Conservation (phyloP, 345 rosid species). For the Heritiera fomes region DNA sequence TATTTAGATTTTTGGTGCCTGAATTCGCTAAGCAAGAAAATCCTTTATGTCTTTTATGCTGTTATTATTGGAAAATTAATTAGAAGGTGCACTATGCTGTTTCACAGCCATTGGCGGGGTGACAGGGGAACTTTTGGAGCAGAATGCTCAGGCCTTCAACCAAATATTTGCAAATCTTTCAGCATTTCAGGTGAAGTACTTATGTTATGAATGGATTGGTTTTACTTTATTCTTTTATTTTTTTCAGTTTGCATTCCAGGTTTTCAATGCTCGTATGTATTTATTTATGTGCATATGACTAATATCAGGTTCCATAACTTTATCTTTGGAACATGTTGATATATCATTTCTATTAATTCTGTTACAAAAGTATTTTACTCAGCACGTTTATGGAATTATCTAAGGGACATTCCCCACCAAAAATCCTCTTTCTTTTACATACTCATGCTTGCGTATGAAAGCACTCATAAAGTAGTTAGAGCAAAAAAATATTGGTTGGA, state of each 20-base stretch:
- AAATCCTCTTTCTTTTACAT: not conserved
- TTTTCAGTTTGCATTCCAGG: not conserved
- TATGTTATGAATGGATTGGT: not conserved
- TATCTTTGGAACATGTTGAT: not conserved
- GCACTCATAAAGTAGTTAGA: not conserved
- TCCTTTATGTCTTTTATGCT: not conserved
- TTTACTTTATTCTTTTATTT: not conserved
- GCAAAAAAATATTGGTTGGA: not conserved
- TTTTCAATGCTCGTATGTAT: not conserved
- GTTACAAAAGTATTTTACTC: not conserved
- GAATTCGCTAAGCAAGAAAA: not conserved
- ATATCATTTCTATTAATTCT: not conserved
- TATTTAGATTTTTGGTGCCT: not conserved
- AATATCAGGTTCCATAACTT: not conserved
- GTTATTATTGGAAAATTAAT: not conserved
- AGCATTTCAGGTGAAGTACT: conserved; percentile 44
- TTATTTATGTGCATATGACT: not conserved
- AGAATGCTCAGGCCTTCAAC: conserved; percentile 49
- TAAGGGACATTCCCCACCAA: not conserved
- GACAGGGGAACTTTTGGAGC: conserved; percentile 56
- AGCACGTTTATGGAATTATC: not conserved
- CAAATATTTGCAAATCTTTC: conserved; percentile 60
- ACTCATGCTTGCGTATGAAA: not conserved
- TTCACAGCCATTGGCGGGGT: conserved; percentile 56
- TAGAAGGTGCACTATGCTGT: not conserved